Evolutionary conservation across 768 basidiomycete species (phyloP).

Genomic region (Pulveroboletus frians): DNA sequence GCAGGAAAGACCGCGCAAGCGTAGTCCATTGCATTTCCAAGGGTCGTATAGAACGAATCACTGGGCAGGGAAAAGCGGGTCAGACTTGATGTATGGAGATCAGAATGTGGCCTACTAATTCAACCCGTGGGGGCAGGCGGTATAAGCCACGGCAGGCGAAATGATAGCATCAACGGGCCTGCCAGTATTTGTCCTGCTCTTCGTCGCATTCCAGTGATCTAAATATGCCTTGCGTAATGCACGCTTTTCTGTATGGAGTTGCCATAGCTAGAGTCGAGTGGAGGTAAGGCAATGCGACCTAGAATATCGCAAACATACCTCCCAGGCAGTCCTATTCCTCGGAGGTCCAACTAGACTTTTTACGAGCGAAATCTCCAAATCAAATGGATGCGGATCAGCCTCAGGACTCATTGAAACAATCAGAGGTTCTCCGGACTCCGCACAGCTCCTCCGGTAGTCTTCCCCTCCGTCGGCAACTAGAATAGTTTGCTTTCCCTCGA

Average conservation of each 20-base stretch:
- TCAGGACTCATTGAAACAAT: conserved; percentile 35
- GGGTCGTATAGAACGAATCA: conserved; percentile 40
- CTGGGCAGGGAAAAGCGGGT: conserved; percentile 17
- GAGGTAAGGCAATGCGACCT: background rate
- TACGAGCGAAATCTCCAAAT: conserved; percentile 39
- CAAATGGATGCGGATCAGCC: conserved; percentile 33
- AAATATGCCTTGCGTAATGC: conserved; percentile 41
- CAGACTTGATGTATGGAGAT: conserved; percentile 10
- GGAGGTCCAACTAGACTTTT: conserved; percentile 43
- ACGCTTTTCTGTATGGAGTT: conserved; percentile 40
- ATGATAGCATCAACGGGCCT: conserved; percentile 52
- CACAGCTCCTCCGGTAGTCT: conserved; percentile 34
- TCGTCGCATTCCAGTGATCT: conserved; percentile 46
- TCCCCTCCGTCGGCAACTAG: conserved; percentile 38
- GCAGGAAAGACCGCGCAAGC: conserved; percentile 43
- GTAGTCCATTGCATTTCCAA: conserved; percentile 48
- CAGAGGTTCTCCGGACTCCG: conserved; percentile 40
- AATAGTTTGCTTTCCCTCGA: conserved; percentile 31
- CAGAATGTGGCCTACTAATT: conserved; percentile 31
- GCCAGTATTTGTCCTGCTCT: conserved; percentile 39
- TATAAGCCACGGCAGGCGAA: conserved; percentile 38
- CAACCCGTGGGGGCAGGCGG: conserved; percentile 42
- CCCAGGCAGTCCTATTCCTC: conserved; percentile 37
- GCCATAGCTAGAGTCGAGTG: conserved; percentile 35
- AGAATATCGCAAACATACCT: conserved; percentile 27